phyloP scores from a whole-genome alignment of 768 basidiomycete genomes.

The Saitozyma sp. region DNA sequence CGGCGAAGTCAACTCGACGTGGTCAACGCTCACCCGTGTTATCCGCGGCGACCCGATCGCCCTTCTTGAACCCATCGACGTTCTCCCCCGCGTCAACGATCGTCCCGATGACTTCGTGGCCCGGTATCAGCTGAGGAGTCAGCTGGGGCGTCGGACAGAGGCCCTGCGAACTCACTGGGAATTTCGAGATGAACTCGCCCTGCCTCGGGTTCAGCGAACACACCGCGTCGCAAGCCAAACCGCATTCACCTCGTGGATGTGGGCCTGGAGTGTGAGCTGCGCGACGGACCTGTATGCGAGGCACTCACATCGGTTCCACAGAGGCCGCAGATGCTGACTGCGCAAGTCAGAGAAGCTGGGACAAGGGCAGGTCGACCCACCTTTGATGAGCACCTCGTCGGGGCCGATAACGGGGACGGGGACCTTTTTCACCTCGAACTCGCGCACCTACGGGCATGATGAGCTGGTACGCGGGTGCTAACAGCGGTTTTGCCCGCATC shows the following conservation, averaged over 20 bases:
- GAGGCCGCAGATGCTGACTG: constrained; percentile 57
- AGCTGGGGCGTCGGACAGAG: constrained; percentile 16
- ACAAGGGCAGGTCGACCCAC: too few relatives aligned
- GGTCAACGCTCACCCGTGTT: constrained; percentile 57
- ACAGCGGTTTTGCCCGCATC: too few relatives aligned
- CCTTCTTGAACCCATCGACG: constrained; percentile 70
- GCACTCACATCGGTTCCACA: constrained; percentile 60
- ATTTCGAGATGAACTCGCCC: constrained; percentile 69
- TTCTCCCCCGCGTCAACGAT: constrained; percentile 75
- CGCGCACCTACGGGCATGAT: constrained; percentile 28
- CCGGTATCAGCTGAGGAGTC: constrained; percentile 63
- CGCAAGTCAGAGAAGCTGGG: too few relatives aligned
- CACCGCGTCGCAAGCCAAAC: too few relatives aligned
- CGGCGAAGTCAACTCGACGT: not conserved
- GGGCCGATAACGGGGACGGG: constrained; percentile 67
- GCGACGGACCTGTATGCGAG: not conserved
- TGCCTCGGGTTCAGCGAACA: too few relatives aligned
- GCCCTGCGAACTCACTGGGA: constrained; percentile 59
- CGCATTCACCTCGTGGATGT: constrained; percentile 58
- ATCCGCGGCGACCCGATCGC: constrained; percentile 83
- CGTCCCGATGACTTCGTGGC: constrained; percentile 72
- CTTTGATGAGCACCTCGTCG: constrained; percentile 70
- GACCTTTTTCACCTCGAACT: constrained; percentile 69
- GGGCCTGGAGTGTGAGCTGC: constrained; percentile 42
- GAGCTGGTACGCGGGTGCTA: too few relatives aligned